A percentile compares a stretch with the other conserved stretches of the same genome.
Evolutionary conservation across 2,329 filamentous ascomycete species (phyloP).

Genomic region (Epichloe glyceriae): DNA sequence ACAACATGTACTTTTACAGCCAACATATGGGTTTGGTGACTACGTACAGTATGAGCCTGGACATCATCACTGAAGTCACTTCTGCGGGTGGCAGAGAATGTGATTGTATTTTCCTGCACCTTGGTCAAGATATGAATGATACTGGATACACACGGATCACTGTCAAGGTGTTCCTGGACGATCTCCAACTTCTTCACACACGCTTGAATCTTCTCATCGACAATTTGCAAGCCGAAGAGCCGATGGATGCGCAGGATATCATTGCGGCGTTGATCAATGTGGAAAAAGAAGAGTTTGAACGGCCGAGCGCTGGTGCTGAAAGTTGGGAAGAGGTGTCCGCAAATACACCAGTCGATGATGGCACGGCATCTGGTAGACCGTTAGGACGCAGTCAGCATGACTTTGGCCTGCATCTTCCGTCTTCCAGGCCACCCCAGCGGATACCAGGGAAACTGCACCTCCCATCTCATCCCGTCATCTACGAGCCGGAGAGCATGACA

Average conservation of each 20-base stretch:
- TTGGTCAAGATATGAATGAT: conserved; percentile 47
- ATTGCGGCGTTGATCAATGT: conserved; percentile 62
- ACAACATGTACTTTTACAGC: conserved; percentile 91
- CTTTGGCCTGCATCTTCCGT: conserved; percentile 23
- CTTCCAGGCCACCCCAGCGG: conserved; percentile 21
- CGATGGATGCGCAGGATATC: conserved; percentile 54
- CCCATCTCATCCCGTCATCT: conserved; percentile 67
- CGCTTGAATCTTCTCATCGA: conserved; percentile 78
- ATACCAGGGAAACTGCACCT: conserved; percentile 62
- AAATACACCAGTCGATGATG: conserved; percentile 44
- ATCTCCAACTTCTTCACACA: conserved; percentile 66
- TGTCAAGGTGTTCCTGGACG: conserved; percentile 86
- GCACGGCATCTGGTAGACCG: conserved; percentile 29
- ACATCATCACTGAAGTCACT: conserved; percentile 75
- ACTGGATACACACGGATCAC: conserved; percentile 62
- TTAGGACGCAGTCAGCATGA: conserved; percentile 19
- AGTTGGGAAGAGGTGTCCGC: conserved; percentile 79
- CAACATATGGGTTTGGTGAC: conserved; percentile 85
- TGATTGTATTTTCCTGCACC: conserved; percentile 82
- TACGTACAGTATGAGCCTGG: conserved; percentile 63
- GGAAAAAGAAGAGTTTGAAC: conserved; percentile 48
- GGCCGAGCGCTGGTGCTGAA: conserved; percentile 59
- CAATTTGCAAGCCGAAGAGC: conserved; percentile 60
- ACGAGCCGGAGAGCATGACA: conserved; percentile 72
- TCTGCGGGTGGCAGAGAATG: conserved; percentile 81